Evolutionary conservation across 495 filamentous ascomycete genomes (phyloP), one percentile per base, ranked within the genome.

Genomic region (Daldinia vernicosa): DNA sequence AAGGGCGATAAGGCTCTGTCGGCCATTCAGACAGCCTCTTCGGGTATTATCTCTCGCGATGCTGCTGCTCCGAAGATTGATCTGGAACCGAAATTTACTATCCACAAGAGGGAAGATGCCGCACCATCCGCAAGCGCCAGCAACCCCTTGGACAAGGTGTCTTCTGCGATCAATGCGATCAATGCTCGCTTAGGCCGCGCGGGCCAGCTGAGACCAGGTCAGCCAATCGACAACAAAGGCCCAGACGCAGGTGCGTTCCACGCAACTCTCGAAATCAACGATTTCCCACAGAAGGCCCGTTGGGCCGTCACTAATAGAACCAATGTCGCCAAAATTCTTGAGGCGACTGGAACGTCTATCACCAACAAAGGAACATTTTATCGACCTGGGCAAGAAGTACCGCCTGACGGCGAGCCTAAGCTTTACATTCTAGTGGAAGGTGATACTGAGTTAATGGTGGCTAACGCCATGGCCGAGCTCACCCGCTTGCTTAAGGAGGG

Each of bases 221-320:
- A 97, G 53, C 95, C 96, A 17, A 97, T 98, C 76, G 95, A 99
- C 83, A 99, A 99, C 78, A 97, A 97, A 78, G 95, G 95, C 4
- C 95, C 95, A 12, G 95, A 99, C 81, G 95, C 95, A 7, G 95
- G 95, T 30, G 93, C 93, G 12, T 99, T 95, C 88, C 95, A 99
- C 78, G 93, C 95, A 28, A 98, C 94, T 4, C 83, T 99, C 72
- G 96, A 98, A 78, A 98, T 99, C 86, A 99, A 99, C 78, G 95
- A 98, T 81, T 98, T 98, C 80, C 96, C 95, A 28, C 95, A 98
- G 79, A 98, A 98, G 88, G 95, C 96, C 69, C 89, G 95, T 62
- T 99, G 95, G 95, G 95, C 93, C 22, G 95, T 99, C 79, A 99
- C 95, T 54, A 99, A 99, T 76, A 89, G 95, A 47, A 99, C 96